Evolutionary conservation across 768 basidiomycete genomes (phyloP).

Genomic region (Xerocomellus chrysenteron): DNA sequence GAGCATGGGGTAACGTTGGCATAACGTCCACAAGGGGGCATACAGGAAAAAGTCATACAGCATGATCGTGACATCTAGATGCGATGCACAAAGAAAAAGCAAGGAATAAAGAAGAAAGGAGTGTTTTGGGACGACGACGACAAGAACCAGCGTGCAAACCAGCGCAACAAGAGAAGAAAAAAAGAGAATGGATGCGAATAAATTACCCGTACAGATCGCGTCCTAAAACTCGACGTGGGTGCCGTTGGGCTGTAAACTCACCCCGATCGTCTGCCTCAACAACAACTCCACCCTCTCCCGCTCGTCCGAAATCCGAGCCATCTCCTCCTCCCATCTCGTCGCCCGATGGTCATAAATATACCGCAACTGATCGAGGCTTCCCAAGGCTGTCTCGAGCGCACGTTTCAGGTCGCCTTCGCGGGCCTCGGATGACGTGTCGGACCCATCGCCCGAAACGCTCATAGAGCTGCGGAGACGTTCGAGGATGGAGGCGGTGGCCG

Average conservation of each 20-base stretch:
- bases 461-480: slow-evolving; percentile 42
- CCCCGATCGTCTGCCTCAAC: slow-evolving; percentile 61
- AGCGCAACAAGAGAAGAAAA: neutral
- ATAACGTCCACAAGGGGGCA: neutral
- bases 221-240: neutral
- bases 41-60: neutral
- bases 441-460: slow-evolving; percentile 50
- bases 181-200: no score
- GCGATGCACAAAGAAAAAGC: neutral
- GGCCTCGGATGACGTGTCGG: slow-evolving; percentile 50
- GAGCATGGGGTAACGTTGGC: neutral
- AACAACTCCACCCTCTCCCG: slow-evolving; percentile 65
- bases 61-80: slow-evolving; percentile 1
- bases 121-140: neutral
- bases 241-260: slow-evolving; percentile 30
- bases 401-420: slow-evolving; percentile 66
- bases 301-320: slow-evolving; percentile 63
- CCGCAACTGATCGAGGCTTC: slow-evolving; percentile 61
- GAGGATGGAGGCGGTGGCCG: slow-evolving; percentile 44
- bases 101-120: neutral
- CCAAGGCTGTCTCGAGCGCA: slow-evolving; percentile 65
- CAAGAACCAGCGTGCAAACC: neutral
- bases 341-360: slow-evolving; percentile 69
- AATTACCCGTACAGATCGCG: neutral
- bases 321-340: slow-evolving; percentile 68